Evolutionary conservation across 441 rosid species (phyloP).

Genomic region (Metrosideros polymorpha): DNA sequence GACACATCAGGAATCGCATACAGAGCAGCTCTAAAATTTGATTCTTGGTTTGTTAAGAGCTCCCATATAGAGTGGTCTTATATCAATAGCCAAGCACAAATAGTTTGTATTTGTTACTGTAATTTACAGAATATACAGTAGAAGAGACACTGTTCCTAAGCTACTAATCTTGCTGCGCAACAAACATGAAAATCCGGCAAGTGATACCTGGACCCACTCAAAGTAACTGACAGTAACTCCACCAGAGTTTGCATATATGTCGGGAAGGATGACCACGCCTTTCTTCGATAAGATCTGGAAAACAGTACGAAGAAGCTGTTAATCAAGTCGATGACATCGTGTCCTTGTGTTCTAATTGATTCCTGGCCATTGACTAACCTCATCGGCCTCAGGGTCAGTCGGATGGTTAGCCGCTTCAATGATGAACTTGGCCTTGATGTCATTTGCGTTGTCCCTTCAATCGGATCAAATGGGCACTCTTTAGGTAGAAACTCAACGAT

Average conservation of each 20-base stretch:
- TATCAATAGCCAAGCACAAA: neutral
- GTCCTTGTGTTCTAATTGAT: neutral
- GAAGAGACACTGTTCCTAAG: neutral
- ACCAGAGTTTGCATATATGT: constrained; percentile 58
- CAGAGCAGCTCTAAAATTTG: neutral
- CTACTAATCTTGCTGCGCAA: neutral
- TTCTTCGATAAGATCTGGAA: constrained; percentile 44
- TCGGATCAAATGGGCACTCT: neutral
- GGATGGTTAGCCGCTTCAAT: constrained; percentile 71
- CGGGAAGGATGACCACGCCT: constrained; percentile 69
- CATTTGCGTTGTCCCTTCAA: constrained; percentile 50
- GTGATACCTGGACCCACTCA: constrained; percentile 66
- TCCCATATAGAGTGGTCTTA: neutral
- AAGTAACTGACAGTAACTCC: constrained; percentile 71
- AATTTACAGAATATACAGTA: neutral
- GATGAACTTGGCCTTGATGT: constrained; percentile 53
- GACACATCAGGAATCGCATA: neutral
- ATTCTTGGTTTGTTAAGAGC: neutral
- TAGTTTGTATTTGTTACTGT: neutral
- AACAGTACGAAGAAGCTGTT: neutral
- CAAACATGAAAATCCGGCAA: neutral
- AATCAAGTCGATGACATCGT: neutral
- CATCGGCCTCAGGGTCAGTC: constrained; percentile 64
- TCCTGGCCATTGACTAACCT: constrained; percentile 20
- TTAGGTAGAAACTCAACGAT: neutral